A percentile compares a stretch with the other conserved stretches of the same genome.
phyloP scores from a whole-genome alignment of 2,329 filamentous ascomycete species.

The Ophiosphaerella herpotricha region DNA sequence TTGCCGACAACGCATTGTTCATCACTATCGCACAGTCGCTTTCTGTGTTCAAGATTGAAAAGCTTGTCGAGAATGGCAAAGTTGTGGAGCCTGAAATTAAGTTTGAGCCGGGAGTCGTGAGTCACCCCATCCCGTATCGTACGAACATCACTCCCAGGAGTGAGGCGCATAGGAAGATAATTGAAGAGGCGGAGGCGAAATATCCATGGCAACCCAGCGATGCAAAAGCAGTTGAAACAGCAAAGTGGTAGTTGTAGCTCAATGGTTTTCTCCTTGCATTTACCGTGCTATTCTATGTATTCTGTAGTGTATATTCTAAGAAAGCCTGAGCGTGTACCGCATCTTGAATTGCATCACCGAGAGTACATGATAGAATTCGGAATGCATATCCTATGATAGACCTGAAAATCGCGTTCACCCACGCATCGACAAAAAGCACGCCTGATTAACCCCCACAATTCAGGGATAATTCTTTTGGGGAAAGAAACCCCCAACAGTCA shows the following conservation, averaged over 20 bases:
- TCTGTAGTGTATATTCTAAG: too few relatives aligned
- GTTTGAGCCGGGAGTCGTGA: constrained; percentile 45
- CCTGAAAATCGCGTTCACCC: too few relatives aligned
- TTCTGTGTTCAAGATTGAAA: constrained; percentile 53
- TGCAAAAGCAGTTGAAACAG: constrained; percentile 17
- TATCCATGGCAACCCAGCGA: constrained; percentile 50
- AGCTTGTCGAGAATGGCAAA: constrained; percentile 45
- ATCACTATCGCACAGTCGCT: constrained; percentile 52
- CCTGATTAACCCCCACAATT: too few relatives aligned
- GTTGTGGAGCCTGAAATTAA: constrained; percentile 43
- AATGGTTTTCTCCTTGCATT: neutral
- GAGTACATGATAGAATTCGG: too few relatives aligned
- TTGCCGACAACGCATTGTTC: constrained; percentile 51
- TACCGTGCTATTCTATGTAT: neutral
- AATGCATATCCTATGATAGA: too few relatives aligned
- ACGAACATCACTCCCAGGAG: constrained; percentile 43
- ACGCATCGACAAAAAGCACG: too few relatives aligned
- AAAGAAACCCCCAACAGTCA: too few relatives aligned
- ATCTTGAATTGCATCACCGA: too few relatives aligned
- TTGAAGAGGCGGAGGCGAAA: constrained; percentile 39
- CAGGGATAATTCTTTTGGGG: too few relatives aligned
- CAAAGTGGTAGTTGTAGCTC: neutral
- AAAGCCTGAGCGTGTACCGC: too few relatives aligned
- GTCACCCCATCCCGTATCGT: constrained; percentile 47
- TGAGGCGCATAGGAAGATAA: constrained; percentile 37